These are phyloP conservation scores for Venturia effusa DNA, from an alignment of 2,329 filamentous ascomycete genomes.

Conservation along the genomic window DNA sequence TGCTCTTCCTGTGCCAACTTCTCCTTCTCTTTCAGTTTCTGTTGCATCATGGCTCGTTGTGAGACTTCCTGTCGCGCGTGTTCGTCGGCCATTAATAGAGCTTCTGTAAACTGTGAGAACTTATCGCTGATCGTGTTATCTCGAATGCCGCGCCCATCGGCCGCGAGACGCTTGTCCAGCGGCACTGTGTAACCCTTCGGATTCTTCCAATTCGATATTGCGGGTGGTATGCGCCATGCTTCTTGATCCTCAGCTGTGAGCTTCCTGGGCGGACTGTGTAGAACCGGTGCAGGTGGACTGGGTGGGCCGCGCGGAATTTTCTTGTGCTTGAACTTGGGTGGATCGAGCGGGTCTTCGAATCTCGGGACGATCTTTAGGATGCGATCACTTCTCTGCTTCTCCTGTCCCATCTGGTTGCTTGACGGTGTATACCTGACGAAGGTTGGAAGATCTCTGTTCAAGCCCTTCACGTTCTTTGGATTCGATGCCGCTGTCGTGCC, in stretches of 20 bases:
- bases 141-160: constrained; percentile 82
- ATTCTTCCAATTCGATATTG: constrained; percentile 98
- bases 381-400: constrained; percentile 72
- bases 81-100: constrained; percentile 84
- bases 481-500: constrained; percentile 86
- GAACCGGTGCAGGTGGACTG: constrained; percentile 82
- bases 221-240: constrained; percentile 83
- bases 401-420: constrained; percentile 85
- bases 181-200: constrained; percentile 96
- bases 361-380: constrained; percentile 98
- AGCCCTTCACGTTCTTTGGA: constrained; percentile 84
- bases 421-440: constrained; percentile 94
- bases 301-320: constrained; percentile 91
- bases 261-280: constrained; percentile 91
- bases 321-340: constrained; percentile 98
- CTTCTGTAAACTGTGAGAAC: constrained; percentile 92
- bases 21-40: constrained; percentile 91
- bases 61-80: constrained; percentile 94
- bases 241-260: constrained; percentile 95
- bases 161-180: constrained; percentile 86
- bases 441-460: constrained; percentile 72
- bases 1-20: constrained; percentile 91
- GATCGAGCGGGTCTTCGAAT: constrained; percentile 90
- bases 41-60: constrained; percentile 87
- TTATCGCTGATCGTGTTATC: constrained; percentile 98